Percentiles rank a stretch among this genome's conserved stretches.
phyloP scores from a whole-genome alignment of 768 basidiomycete species.

The Hemileccinum impolitum region DNA sequence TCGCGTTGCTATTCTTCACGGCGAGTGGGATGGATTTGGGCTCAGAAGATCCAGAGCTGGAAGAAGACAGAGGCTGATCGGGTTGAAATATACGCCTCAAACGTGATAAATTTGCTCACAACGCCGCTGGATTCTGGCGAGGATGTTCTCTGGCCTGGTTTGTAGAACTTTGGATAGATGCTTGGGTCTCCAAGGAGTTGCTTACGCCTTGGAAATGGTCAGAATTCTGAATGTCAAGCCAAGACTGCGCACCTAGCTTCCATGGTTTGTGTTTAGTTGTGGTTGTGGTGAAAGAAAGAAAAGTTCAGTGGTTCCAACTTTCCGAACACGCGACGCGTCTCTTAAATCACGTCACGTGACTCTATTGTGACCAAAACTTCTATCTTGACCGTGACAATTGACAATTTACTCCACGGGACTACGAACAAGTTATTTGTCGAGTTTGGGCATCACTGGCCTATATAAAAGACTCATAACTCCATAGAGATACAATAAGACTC shows the following conservation, averaged over 20 bases:
- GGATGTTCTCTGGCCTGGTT: slow-evolving; percentile 17
- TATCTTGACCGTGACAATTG: no score
- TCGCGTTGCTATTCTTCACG: slow-evolving; percentile 4
- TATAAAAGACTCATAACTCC: no score
- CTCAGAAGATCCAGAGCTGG: slow-evolving; percentile 18
- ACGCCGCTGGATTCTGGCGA: slow-evolving; percentile 10
- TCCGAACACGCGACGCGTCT: slow-evolving; percentile 24
- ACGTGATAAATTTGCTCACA: slow-evolving; percentile 14
- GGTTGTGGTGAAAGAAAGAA: slow-evolving; percentile 3
- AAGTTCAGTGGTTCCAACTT: no score
- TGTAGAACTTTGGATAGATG: slow-evolving; percentile 30
- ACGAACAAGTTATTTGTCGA: no score
- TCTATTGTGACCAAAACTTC: no score
- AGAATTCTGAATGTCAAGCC: not conserved
- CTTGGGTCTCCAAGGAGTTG: slow-evolving; percentile 25
- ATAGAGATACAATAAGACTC: no score
- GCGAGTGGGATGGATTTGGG: slow-evolving; percentile 17
- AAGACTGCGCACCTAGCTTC: slow-evolving; percentile 22
- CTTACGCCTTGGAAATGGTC: slow-evolving; percentile 18
- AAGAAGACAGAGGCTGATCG: slow-evolving; percentile 24
- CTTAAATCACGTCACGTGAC: slow-evolving; percentile 16
- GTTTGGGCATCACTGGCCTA: no score
- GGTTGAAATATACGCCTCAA: not conserved
- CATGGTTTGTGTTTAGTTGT: slow-evolving; percentile 13
- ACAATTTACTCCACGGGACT: no score